Base-by-base conservation (phyloP, 345 rosid genomes). In the Populus pruinosa region DNA sequence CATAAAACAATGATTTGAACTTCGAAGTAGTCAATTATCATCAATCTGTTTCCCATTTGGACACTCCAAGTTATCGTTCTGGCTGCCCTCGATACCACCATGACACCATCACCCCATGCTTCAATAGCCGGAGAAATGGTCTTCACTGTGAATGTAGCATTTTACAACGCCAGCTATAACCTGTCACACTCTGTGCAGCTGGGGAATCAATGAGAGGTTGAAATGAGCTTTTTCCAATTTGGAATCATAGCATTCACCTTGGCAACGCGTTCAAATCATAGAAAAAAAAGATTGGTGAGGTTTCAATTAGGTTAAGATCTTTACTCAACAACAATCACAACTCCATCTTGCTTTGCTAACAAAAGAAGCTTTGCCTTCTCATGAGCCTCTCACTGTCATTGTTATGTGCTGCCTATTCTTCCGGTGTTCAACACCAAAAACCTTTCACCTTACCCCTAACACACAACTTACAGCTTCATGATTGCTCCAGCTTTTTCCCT, bases 271-370 rank as follows among this genome's bases (percentile, higher is more conserved):
- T 33, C 39, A 64, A 64, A 47, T 65, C 71, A 64, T 1, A 41
- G 18, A 9, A 23, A 41, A 61, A 38, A 16, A 5, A 9, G 20
- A 14, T 35, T 9, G 31, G 31, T 59, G 21, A 29, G 29, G 44
- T 50, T 75, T 35, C 50, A 53, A 55, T n/a, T 6, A 71, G 41
- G 39, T 44, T 49, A 59, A 33, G 33, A 43, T 59, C 70, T 62
- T 35, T 77, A 35, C 76, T 49, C 59, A 7, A 49, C 49, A 64
- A 63, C 41, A 69, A 69, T 27, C 38, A 3, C 8, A 38, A 2
- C 39, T 38, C 36, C 39, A 25, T 18, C 13, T 68, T 69, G 61
- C 71, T 66, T 75, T 35, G 35, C 61, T 64, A 74, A 69, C 77
- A 33, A 74, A 43, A 1, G n/a, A 29, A 74, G 31, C 59, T 41